These are phyloP conservation scores for Prunus armeniaca DNA, from an alignment of 306 rosid genomes.

Conservation along the genomic window DNA sequence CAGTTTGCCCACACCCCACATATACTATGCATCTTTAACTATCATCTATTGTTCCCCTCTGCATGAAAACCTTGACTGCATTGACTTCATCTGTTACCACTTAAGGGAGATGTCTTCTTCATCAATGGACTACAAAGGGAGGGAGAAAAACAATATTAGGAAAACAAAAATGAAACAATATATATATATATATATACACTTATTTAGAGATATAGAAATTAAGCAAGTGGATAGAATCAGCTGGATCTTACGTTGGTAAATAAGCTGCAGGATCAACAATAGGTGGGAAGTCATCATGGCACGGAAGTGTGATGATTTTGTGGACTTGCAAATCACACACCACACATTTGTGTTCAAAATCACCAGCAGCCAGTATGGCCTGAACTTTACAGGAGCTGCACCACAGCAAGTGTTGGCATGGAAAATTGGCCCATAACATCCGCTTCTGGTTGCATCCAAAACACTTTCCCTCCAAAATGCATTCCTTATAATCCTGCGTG, in stretches of 20 bases:
- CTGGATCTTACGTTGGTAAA: constrained; percentile 12
- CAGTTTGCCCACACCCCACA: not conserved
- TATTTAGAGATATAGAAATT: not conserved
- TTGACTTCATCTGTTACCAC: not conserved
- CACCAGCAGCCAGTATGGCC: constrained; percentile 24
- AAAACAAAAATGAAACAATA: not conserved
- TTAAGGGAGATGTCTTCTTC: constrained; percentile 1
- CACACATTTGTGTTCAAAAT: constrained; percentile 33
- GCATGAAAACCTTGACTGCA: constrained; percentile 1
- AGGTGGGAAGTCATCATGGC: constrained; percentile 28
- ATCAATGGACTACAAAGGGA: constrained; percentile 16
- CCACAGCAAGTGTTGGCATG: constrained; percentile 43
- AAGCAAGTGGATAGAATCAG: not conserved
- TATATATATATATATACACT: no score
- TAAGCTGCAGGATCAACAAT: constrained; percentile 1
- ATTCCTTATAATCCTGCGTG: constrained; percentile 27
- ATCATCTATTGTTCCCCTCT: not conserved
- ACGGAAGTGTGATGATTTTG: constrained; percentile 9
- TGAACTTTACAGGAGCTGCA: constrained; percentile 32
- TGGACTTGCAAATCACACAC: constrained; percentile 32
- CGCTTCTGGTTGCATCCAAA: constrained; percentile 29
- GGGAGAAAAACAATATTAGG: not conserved
- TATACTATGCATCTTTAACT: not conserved
- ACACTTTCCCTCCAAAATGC: constrained; percentile 26
- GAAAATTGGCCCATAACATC: constrained; percentile 40